Evolutionary conservation across 2,329 filamentous ascomycete genomes (phyloP).

Genomic region (Colletotrichum sp.): DNA sequence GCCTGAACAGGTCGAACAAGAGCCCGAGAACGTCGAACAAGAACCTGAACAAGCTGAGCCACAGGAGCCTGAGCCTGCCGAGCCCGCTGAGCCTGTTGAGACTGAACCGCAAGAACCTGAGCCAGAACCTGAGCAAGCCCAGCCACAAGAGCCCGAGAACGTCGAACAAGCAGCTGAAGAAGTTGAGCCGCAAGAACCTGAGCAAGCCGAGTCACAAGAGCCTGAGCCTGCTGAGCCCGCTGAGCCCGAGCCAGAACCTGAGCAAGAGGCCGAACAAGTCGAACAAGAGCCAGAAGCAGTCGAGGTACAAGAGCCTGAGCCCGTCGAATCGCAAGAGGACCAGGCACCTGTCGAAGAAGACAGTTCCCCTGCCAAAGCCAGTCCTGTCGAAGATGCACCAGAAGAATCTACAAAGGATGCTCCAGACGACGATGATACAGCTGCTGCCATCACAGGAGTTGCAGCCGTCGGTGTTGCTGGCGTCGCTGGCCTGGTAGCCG

Average conservation of each 20-base stretch:
- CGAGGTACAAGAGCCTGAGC: neutral
- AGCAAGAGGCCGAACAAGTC: neutral
- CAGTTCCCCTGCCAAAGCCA: neutral
- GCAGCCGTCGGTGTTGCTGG: neutral
- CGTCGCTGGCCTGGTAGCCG: neutral
- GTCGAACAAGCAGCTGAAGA: constrained; percentile 1
- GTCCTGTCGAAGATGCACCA: neutral
- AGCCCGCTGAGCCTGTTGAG: neutral
- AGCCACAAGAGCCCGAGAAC: neutral
- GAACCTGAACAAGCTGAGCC: neutral
- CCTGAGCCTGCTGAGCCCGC: constrained; percentile 3
- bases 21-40: neutral
- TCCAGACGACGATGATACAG: neutral
- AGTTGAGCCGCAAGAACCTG: neutral
- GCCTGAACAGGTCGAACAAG: neutral
- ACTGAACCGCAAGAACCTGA: neutral
- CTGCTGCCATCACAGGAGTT: neutral
- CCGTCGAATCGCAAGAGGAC: neutral
- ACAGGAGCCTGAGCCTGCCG: neutral
- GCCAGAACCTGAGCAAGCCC: constrained; percentile 4
- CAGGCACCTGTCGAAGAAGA: constrained; percentile 5
- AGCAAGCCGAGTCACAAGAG: neutral
- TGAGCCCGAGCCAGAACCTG: neutral
- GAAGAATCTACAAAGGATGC: neutral
- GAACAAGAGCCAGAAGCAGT: neutral